Percentiles rank a stretch among this genome's conserved stretches.
phyloP scores from a whole-genome alignment of 1,284 basidiomycete genomes.

The Sanguinoderma infundibulare region DNA sequence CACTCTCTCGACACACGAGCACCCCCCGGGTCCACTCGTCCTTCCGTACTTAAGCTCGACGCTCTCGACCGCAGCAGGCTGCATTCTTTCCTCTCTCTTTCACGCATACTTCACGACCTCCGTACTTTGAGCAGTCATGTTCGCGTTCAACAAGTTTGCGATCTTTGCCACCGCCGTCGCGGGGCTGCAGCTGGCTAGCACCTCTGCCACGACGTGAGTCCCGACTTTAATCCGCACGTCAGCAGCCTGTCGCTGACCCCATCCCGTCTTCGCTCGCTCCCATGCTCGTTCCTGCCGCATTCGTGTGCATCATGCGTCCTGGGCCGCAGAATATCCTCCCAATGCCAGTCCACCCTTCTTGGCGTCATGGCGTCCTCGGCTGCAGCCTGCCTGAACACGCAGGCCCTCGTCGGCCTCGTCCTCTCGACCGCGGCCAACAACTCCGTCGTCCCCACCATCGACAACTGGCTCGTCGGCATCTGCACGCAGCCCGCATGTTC shows the following conservation, averaged over 20 bases:
- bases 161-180: conserved; percentile 36
- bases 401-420: conserved; percentile 48
- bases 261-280: not conserved
- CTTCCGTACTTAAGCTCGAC: conserved; percentile 7
- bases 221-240: not conserved
- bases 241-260: not conserved
- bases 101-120: conserved; percentile 1
- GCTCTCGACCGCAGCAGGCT: conserved; percentile 24
- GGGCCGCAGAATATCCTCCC: conserved; percentile 41
- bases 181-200: conserved; percentile 43
- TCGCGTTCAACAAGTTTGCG: conserved; percentile 32
- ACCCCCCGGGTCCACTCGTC: not conserved
- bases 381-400: conserved; percentile 56
- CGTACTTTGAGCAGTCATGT: conserved; percentile 2
- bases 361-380: conserved; percentile 49
- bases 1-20: too few species aligned
- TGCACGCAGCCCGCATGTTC: conserved; percentile 61
- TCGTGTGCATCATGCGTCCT: too few species aligned
- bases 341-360: conserved; percentile 41
- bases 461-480: conserved; percentile 60
- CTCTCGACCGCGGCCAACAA: conserved; percentile 34
- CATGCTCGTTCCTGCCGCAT: not conserved
- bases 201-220: conserved; percentile 50
- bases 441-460: conserved; percentile 56
- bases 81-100: conserved; percentile 18